A percentile compares a stretch with the other conserved stretches of the same genome.
Evolutionary conservation across 257 asterid species (phyloP).

Genomic region (Nicotiana tomentosiformis): DNA sequence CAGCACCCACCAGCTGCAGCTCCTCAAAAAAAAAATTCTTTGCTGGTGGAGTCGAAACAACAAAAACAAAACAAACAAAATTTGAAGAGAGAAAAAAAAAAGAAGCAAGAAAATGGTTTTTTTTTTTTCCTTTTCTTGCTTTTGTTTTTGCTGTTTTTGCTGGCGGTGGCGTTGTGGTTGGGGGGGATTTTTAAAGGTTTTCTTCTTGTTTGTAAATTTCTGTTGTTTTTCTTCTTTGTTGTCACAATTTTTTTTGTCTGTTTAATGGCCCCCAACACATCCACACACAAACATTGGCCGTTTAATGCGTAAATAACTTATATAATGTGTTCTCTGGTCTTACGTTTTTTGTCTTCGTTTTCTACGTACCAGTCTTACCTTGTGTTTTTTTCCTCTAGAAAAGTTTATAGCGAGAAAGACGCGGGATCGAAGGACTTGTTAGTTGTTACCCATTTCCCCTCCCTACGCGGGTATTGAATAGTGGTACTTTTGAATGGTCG

Average conservation of each 20-base stretch:
- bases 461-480: background rate
- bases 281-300: background rate
- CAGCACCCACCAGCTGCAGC: background rate
- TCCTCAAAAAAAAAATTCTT: background rate
- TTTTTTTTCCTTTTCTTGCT: background rate
- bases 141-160: background rate
- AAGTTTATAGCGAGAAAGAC: background rate
- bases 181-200: background rate
- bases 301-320: background rate
- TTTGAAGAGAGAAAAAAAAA: background rate
- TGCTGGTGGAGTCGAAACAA: background rate
- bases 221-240: background rate
- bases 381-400: background rate
- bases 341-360: background rate
- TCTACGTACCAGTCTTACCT: background rate
- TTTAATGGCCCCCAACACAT: conserved; percentile 1
- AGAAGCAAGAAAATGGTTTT: background rate
- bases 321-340: background rate
- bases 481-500: background rate
- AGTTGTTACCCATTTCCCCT: background rate
- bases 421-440: background rate
- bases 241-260: background rate
- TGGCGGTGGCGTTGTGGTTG: background rate
- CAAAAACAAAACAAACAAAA: background rate
- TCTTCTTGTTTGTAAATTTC: background rate